Evolutionary conservation across 306 rosid genomes (phyloP), one percentile per base, ranked within the genome.

Genomic region (Lithocarpus polystachyus): DNA sequence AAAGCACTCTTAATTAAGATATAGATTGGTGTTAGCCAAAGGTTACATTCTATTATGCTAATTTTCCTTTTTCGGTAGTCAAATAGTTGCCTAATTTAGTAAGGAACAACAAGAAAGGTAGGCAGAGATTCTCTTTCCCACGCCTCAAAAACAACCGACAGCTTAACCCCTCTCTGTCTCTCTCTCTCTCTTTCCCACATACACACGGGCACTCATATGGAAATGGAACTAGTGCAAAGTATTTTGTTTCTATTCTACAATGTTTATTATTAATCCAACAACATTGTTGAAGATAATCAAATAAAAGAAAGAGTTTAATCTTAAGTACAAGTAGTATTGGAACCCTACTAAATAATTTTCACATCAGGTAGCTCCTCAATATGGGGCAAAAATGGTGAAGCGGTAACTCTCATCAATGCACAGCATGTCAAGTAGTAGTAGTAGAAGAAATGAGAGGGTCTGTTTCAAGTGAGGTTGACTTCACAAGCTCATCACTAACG

Each of bases 71-170:
- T 73, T 74, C 20, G 91, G 78, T 33, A 71, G 79, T 83, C 84
- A 82, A 75, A 56, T 71, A 70, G 77, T 84, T 89, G 26, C 94
- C 89, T 53, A 40, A 78, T 82, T 67, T 31, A 80, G 96, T 87
- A 92, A 31, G 75, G 71, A 90, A 80, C 87, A 73, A 76, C 73
- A 74, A 24, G 73, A 82, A 81, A 83, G 88, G 81, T 81, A 72
- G 68, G 80, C 85, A 68, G 71, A 86, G 71, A 84, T 71, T 79
- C 82, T 48, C 73, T 85, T 71, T 81, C 72, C 86, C 19, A 54
- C 73, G 71, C 77, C 76, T 85, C 87, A 75, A 65, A 82, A 85
- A 67, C 87, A 84, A 73, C 94, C 88, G 90, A 87, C 91, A 86
- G 60, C 80, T 62, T 68, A 53, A 31, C 76, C 45, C 52, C 35